Conservation (phyloP, 352 stramenopile genomes). For the Pythium guiyangense region DNA sequence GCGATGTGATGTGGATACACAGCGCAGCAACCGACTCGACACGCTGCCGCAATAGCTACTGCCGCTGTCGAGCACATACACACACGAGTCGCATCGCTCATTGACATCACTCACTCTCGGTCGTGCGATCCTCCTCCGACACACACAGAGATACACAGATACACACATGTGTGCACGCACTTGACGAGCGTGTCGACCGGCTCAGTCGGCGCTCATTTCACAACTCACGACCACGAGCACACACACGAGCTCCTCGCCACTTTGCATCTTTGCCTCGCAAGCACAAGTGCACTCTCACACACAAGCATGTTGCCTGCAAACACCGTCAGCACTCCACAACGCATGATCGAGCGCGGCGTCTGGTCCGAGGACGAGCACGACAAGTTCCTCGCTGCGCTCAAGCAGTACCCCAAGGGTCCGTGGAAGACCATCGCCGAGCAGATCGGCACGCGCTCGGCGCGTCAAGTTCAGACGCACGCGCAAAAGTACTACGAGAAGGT, state of each 20-base stretch:
- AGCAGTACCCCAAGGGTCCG: conserved; percentile 22
- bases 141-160: neutral
- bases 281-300: neutral
- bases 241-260: neutral
- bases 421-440: conserved; percentile 21
- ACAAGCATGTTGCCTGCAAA: neutral
- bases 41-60: too few species aligned
- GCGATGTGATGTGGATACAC: too few species aligned
- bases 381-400: conserved; percentile 20
- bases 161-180: neutral
- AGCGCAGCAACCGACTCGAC: too few species aligned
- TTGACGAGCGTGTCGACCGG: neutral
- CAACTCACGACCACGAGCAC: conserved; percentile 8
- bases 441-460: conserved; percentile 32
- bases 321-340: neutral
- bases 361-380: conserved; percentile 37
- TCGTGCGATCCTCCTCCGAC: too few species aligned
- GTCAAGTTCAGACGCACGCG: too few species aligned
- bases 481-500: too few species aligned
- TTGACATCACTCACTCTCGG: too few species aligned
- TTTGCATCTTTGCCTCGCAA: neutral
- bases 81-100: too few species aligned
- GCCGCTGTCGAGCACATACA: too few species aligned
- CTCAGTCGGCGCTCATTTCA: conserved; percentile 6
- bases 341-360: conserved; percentile 17